Percentiles rank a stretch among this genome's conserved stretches.
These are phyloP conservation scores for Salicornia ramosissima DNA, from an alignment of 148 eudicot genomes.

Conservation along the genomic window DNA sequence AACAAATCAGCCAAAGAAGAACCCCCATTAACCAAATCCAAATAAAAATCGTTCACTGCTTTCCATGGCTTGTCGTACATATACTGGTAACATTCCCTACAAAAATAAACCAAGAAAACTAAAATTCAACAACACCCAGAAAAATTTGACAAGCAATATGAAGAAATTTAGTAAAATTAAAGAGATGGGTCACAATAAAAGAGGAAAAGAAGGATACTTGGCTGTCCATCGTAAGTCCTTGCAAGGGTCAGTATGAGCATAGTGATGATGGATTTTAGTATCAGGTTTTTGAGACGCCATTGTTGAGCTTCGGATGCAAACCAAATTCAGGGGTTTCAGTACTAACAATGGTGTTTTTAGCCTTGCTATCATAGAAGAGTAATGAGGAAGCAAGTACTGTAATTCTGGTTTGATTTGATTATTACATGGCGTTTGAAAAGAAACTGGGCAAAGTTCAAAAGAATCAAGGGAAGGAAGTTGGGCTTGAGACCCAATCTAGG, in stretches of 20 bases:
- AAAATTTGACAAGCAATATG: background rate
- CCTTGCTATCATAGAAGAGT: background rate
- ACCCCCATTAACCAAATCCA: constrained; percentile 46
- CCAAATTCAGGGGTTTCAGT: background rate
- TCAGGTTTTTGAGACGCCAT: constrained; percentile 12
- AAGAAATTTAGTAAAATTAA: background rate
- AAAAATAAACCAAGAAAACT: background rate
- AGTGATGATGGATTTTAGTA: constrained; percentile 34
- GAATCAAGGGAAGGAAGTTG: too few species aligned
- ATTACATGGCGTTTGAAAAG: too few species aligned
- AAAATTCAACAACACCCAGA: constrained; percentile 8
- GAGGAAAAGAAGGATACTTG: constrained; percentile 28
- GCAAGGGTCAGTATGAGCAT: constrained; percentile 61
- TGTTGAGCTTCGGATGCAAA: constrained; percentile 5
- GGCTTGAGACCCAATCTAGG: too few species aligned
- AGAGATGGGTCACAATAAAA: background rate
- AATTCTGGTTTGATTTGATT: too few species aligned
- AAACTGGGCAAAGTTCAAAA: too few species aligned
- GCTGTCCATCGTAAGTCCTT: constrained; percentile 65
- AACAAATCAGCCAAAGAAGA: constrained; percentile 46
- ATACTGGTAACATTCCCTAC: constrained; percentile 71
- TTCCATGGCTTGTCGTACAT: constrained; percentile 82
- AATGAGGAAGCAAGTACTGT: too few species aligned
- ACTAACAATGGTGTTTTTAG: background rate
- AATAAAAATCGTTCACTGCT: constrained; percentile 54